Evolutionary conservation across 2,329 filamentous ascomycete genomes (phyloP), one percentile per base, ranked within the genome.

Genomic region (Alternaria sp.): DNA sequence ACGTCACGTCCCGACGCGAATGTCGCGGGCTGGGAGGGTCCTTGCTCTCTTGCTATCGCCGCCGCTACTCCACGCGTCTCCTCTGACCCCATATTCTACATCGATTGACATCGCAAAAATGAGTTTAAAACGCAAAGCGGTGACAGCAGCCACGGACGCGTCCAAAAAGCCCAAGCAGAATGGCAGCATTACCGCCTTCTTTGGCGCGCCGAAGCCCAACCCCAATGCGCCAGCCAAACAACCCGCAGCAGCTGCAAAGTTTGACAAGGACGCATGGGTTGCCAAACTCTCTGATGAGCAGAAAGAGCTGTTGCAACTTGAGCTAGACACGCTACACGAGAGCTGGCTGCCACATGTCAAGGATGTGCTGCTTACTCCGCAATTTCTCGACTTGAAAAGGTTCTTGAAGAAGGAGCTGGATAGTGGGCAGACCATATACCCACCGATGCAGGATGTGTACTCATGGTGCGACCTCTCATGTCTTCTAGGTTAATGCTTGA

Each of bases 211-310:
- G 5, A 77, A 75, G 56, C 63, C 73, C 52, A 72, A 78, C 58
- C 64, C 69, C 21, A 68, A 67, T n/a, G 49, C 65, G 5, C 52
- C 56, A 1, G 42, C 60, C n/a, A 63, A 61, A 4, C 62, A 63
- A 29, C 55, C 61, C 9, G 64, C 53, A 21, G 66, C 72, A 11
- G 63, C 69, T 28, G 56, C 70, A 72, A 33, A 86, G 65, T 98
- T 97, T 75, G 85, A 97, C 82, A 97, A 97, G 82, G 86, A 87
- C 44, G 92, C 90, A 78, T 99, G 95, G 95, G 83, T 93, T n/a
- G 86, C 86, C 21, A 85, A 86, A 56, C 83, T 99, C 62, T 93
- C 86, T 0, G 78, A 85, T 0, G 95, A 99, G 80, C 92, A 97
- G 78, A 92, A 87, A 73, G 84, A 89, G 51, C 82, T 98, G 45